Evolutionary conservation across 2,329 filamentous ascomycete species (phyloP), one percentile per base, ranked within the genome.

Genomic region (Alternaria sp.): DNA sequence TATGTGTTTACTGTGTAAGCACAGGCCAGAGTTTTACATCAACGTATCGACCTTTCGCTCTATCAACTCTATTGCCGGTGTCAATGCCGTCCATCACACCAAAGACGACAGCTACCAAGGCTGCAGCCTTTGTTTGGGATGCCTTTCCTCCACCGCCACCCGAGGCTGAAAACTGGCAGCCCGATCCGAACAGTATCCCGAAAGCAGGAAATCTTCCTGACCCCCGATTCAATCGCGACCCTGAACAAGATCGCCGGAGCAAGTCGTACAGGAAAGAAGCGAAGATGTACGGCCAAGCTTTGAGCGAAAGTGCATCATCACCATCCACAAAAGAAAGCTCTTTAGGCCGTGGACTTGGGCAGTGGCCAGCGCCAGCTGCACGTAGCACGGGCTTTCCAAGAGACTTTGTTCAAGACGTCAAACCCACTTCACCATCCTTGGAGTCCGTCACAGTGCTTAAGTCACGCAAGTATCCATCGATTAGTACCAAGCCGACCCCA

Each of bases 91-190:
- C 22, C 36, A 51, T 57, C 5, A 28, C 18, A 14, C 22, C 54
- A 24, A 43, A 42, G 20, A 44, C 38, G n/a, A 51, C 16, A 12
- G 7, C 46, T 44, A 34, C 18, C 18, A 38, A 22, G 3, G 9
- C 14, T 16, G 7, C 20, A 1, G 24, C 24, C 5, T 11, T 59
- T 4, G 54, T 55, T 0, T 68, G 59, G 64, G 54, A 62, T 7
- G 16, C 32, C 0, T 69, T 70, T n/a, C 54, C 67, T 1, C 43
- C 51, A 1, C 60, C 61, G 1, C 51, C 59, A 9, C 62, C 61
- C 1, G 63, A 63, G 16, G 46, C 54, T 1, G 57, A 55, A 30
- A 22, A 22, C 22, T 22, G 57, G 59, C 3, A 57, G 18, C 68
- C 63, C 0, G 57, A 65, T 11, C 47, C 63, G 0, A 55, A 66